Evolutionary conservation across 345 rosid species (phyloP), one percentile per base, ranked within the genome.

Genomic region (Melaleuca alternifolia): DNA sequence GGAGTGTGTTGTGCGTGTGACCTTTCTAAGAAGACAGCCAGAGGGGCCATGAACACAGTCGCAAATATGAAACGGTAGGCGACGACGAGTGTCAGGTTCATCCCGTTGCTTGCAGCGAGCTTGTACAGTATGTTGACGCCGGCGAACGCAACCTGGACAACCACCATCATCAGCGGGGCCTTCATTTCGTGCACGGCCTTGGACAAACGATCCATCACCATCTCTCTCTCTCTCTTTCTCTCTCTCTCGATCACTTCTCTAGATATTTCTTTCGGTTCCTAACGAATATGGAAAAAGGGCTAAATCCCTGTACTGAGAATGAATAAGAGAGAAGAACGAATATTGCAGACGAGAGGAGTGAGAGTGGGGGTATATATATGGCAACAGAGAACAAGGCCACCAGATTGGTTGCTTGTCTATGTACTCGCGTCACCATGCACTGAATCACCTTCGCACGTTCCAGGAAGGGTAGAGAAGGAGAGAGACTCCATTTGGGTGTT

Each of bases 21-120:
- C 89, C 89, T 85, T 87, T 87, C 71, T 20, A 79, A n/a, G 79
- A 84, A 4, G 84, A 87, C 24, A 41, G 89, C 89, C 23, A 87
- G 51, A 12, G 89, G 89, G 48, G 59, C 77, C 84, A 87, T 84
- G 85, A 79, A 81, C 10, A 85, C 79, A 0, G 85, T 75, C 2
- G 85, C 85, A 8, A 87, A 87, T n/a, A 87, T 44, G 46, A 85
- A 84, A 28, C 87, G 77, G 61, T 79, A 87, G 9, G 84, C 71
- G 15, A 87, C 50, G 77, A 87, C 37, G 18, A 87, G 21, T 11
- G 14, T 59, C n/a, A 87, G 81, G 81, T 75, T 87, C 82, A 87
- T 83, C 6, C 88, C 88, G 83, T 87, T 52, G 65, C 84, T 51
- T 6, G 83, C 87, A 7, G 82, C 71, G 7, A 87, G 82, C 54